Evolutionary conservation across 179 eudicot genomes (phyloP), one percentile per base, ranked within the genome.

Genomic region (Beta lomatogona): DNA sequence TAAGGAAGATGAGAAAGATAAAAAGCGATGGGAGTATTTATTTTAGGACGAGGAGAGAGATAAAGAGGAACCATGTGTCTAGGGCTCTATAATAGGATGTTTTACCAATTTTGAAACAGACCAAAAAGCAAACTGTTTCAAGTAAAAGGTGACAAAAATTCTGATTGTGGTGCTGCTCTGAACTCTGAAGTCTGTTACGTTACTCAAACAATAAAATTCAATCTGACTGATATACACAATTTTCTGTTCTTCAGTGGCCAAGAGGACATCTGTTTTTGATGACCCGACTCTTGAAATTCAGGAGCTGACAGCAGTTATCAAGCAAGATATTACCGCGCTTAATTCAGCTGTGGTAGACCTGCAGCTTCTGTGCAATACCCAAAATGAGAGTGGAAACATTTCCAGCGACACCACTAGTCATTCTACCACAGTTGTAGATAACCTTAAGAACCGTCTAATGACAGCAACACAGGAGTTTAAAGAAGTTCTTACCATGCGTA

Each of bases 251-350:
- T 65, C 93, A 96, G 99, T 96, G 96, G 99, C 99, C 81, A 96
- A 96, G 88, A 89, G 90, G 88, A 92, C 93, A 6, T 92, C 98
- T 5, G 94, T 92, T 83, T 94, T 94, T 86, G 97, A 96, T 87
- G 99, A 96, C 81, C 98, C 99, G 28, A 89, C 96, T n/a, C 79
- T 76, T 79, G 99, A 94, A 88, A 96, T 96, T 73, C 97, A 94
- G 81, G 98, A 94, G 87, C 86, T 95, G 75, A 95, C 98, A 46
- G 91, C 97, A 67, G 94, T 95, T 73, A 94, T 95, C 82, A 95
- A 94, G 93, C 98, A 94, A 87, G 99, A 95, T 80, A 95, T 95
- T 75, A 90, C 94, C 61, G 97, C 99, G 4, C 91, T 95, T n/a
- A 95, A 95, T 80, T 85, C 97, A 54, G 98, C 95, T 58, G 95